Evolutionary conservation across 805 yeast genomes (phyloP).

Genomic region (Danielia reshetovae): DNA sequence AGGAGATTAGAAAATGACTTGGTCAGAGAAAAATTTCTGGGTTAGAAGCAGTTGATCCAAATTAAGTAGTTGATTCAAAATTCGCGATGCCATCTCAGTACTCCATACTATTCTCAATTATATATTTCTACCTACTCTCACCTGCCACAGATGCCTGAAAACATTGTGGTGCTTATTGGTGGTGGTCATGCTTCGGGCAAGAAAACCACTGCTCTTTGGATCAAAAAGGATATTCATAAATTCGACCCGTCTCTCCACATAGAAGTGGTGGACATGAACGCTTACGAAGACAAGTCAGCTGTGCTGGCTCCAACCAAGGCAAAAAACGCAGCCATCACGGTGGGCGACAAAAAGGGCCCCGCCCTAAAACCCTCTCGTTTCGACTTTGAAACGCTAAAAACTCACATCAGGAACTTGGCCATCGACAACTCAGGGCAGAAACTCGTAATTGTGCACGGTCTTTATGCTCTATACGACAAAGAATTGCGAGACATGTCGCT

Average conservation of each 20-base stretch:
- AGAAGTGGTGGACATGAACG: constrained; percentile 43
- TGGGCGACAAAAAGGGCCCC: constrained; percentile 18
- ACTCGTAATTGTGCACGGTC: constrained; percentile 59
- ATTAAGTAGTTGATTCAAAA: too few relatives aligned
- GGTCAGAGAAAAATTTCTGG: too few relatives aligned
- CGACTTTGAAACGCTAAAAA: constrained; percentile 28
- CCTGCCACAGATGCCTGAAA: constrained; percentile 1
- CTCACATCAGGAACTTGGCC: constrained; percentile 3
- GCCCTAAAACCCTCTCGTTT: constrained; percentile 39
- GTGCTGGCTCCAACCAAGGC: constrained; percentile 12
- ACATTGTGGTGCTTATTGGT: constrained; percentile 46
- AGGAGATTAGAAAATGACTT: background rate
- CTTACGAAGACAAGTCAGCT: constrained; percentile 22
- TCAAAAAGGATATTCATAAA: constrained; percentile 26
- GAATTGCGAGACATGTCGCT: constrained; percentile 52
- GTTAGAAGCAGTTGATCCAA: background rate
- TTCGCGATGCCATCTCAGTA: constrained; percentile 2
- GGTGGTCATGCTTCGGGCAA: constrained; percentile 66
- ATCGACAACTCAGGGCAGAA: constrained; percentile 22
- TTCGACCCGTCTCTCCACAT: constrained; percentile 14
- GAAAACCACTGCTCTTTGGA: constrained; percentile 30
- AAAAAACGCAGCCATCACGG: constrained; percentile 27
- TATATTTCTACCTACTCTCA: background rate
- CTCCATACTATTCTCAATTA: background rate
- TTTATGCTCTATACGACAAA: constrained; percentile 71